Percentiles rank a stretch among this genome's conserved stretches.
Evolutionary conservation across 495 filamentous ascomycete species (phyloP).

Genomic region (Oleoguttula mirabilis): DNA sequence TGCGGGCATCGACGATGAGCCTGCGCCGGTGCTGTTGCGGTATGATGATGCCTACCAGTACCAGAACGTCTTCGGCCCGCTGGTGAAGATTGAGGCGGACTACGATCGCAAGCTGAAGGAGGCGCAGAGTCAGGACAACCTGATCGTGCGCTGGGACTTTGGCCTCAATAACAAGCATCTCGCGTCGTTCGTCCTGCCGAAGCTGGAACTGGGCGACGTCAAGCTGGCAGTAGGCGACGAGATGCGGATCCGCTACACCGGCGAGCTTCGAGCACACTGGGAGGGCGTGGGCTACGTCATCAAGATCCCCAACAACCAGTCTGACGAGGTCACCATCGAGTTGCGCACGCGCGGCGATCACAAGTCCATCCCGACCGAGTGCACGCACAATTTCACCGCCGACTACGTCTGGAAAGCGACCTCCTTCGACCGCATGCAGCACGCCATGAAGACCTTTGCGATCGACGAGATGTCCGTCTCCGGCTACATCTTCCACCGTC

Average conservation of each 20-base stretch:
- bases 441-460: slow-evolving; percentile 98
- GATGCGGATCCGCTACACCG: slow-evolving; percentile 94
- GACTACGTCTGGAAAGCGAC: slow-evolving; percentile 99
- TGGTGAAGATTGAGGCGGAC: slow-evolving; percentile 99
- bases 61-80: slow-evolving; percentile 94
- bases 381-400: slow-evolving; percentile 94
- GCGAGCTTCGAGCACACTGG: slow-evolving; percentile 88
- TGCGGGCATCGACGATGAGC: slow-evolving; percentile 83
- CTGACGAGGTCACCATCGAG: slow-evolving; percentile 94
- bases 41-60: slow-evolving; percentile 99
- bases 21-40: slow-evolving; percentile 79
- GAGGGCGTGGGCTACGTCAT: slow-evolving; percentile 98
- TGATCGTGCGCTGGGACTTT: slow-evolving; percentile 90
- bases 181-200: slow-evolving; percentile 89
- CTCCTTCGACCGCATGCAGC: slow-evolving; percentile 97
- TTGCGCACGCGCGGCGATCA: slow-evolving; percentile 80
- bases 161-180: slow-evolving; percentile 97
- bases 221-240: slow-evolving; percentile 97
- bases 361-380: slow-evolving; percentile 92
- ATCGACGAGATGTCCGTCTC: slow-evolving; percentile 98
- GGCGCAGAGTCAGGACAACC: slow-evolving; percentile 86
- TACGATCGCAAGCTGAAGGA: slow-evolving; percentile 99
- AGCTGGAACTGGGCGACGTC: slow-evolving; percentile 94
- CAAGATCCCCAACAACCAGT: slow-evolving; percentile 99
- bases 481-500: slow-evolving; percentile 96